Conservation (phyloP, 345 rosid genomes). For the Trapa incisa region DNA sequence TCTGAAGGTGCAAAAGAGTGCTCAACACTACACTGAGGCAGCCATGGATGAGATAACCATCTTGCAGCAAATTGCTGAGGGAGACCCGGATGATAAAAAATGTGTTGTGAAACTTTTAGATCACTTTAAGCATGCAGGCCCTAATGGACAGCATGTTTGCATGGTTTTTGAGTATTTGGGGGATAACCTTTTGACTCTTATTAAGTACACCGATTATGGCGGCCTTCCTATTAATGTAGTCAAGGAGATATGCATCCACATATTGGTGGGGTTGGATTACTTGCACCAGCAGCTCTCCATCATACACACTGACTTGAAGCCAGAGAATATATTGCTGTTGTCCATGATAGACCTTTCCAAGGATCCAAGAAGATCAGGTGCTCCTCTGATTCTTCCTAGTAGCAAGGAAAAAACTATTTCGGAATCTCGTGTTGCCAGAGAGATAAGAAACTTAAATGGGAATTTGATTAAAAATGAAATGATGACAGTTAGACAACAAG, state of each 20-base stretch:
- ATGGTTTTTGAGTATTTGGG: conserved; percentile 75
- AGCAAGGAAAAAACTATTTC: conserved; percentile 26
- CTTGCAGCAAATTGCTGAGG: conserved; percentile 55
- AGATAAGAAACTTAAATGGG: conserved; percentile 27
- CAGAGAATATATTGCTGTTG: conserved; percentile 53
- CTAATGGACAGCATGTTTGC: conserved; percentile 68
- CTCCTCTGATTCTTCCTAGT: conserved; percentile 32
- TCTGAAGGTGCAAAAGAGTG: conserved; percentile 59
- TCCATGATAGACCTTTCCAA: conserved; percentile 48
- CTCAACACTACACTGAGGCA: conserved; percentile 66
- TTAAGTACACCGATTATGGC: conserved; percentile 44
- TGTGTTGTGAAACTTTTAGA: conserved; percentile 67
- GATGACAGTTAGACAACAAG: conserved; percentile 49
- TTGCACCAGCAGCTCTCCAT: conserved; percentile 64
- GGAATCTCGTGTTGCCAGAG: conserved; percentile 18
- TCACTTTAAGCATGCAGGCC: conserved; percentile 69
- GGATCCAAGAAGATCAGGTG: conserved; percentile 40
- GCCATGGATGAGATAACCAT: conserved; percentile 75
- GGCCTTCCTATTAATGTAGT: conserved; percentile 48
- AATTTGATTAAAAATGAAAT: conserved; percentile 41
- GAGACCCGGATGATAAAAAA: conserved; percentile 45
- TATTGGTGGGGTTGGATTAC: conserved; percentile 55
- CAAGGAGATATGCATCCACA: conserved; percentile 43
- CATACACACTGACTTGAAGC: conserved; percentile 64
- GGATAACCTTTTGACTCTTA: conserved; percentile 56